Conservation (phyloP, 768 basidiomycete genomes). For the Royoungia palumana region DNA sequence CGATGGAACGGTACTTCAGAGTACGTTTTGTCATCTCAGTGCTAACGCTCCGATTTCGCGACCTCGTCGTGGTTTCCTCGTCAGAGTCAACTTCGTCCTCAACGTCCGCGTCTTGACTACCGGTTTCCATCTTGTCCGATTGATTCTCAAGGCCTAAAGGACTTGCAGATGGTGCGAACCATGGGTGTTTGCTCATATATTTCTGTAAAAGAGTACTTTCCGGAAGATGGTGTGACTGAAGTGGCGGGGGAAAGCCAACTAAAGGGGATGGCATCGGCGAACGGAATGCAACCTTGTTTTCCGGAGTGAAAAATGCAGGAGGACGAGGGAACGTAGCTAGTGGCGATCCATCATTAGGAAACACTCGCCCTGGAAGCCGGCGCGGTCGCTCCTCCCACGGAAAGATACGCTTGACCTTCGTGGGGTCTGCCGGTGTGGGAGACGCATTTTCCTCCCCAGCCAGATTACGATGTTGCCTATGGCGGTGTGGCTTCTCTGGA, state of each 20-base stretch:
- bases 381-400: constrained; percentile 91
- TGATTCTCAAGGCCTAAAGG: constrained; percentile 29
- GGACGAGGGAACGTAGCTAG: constrained; percentile 34
- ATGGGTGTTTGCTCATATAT: constrained; percentile 61
- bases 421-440: constrained; percentile 68
- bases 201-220: constrained; percentile 77
- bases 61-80: constrained; percentile 36
- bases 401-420: constrained; percentile 76
- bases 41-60: constrained; percentile 37
- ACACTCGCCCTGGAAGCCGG: constrained; percentile 63
- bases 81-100: constrained; percentile 68
- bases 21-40: constrained; percentile 13
- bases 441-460: constrained; percentile 40
- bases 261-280: constrained; percentile 33
- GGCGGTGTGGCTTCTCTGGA: constrained; percentile 60
- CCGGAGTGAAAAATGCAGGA: constrained; percentile 31
- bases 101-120: constrained; percentile 79
- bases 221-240: constrained; percentile 81
- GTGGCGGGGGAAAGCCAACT: constrained; percentile 50
- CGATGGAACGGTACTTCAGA: constrained; percentile 58
- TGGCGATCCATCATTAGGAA: constrained; percentile 62
- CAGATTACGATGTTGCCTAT: constrained; percentile 73
- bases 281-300: constrained; percentile 14
- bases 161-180: constrained; percentile 41
- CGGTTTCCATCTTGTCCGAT: constrained; percentile 52